Percentiles rank a stretch among this genome's conserved stretches.
Evolutionary conservation across 1,284 basidiomycete species (phyloP).

Genomic region (Marasmius tenuissimus): DNA sequence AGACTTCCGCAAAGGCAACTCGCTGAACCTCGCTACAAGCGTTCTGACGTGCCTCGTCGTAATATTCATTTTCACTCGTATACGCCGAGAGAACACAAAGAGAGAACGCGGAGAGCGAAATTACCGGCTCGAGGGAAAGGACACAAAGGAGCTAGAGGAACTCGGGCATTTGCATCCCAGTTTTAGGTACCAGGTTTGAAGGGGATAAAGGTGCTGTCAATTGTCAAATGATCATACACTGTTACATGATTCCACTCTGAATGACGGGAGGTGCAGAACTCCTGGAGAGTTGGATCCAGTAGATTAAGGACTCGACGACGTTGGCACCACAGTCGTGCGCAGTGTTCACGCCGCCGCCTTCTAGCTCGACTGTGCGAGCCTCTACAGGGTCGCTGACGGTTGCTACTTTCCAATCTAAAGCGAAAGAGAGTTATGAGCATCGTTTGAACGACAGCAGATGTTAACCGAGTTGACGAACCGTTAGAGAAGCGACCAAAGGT

Average conservation of each 20-base stretch:
- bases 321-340: conserved; percentile 11
- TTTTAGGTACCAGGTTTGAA: conserved; percentile 40
- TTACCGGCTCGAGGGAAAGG: conserved; percentile 37
- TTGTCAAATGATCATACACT: too few species aligned
- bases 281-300: conserved; percentile 14
- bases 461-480: conserved; percentile 7
- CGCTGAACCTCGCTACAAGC: conserved; percentile 39
- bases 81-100: conserved; percentile 39
- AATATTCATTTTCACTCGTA: conserved; percentile 29
- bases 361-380: conserved; percentile 11
- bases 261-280: not conserved
- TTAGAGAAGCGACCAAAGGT: conserved; percentile 21
- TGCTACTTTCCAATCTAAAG: conserved; percentile 7
- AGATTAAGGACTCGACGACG: conserved; percentile 18
- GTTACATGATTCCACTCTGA: not conserved
- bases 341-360: not conserved
- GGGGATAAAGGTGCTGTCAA: not conserved
- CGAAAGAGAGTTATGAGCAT: not conserved
- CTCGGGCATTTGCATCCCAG: conserved; percentile 42
- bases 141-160: conserved; percentile 32
- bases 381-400: conserved; percentile 15
- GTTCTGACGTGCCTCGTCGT: conserved; percentile 29
- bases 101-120: conserved; percentile 40
- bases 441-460: not conserved
- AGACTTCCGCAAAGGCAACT: conserved; percentile 43